phyloP scores from a whole-genome alignment of 495 filamentous ascomycete species.

The Acidiella bohemica region DNA sequence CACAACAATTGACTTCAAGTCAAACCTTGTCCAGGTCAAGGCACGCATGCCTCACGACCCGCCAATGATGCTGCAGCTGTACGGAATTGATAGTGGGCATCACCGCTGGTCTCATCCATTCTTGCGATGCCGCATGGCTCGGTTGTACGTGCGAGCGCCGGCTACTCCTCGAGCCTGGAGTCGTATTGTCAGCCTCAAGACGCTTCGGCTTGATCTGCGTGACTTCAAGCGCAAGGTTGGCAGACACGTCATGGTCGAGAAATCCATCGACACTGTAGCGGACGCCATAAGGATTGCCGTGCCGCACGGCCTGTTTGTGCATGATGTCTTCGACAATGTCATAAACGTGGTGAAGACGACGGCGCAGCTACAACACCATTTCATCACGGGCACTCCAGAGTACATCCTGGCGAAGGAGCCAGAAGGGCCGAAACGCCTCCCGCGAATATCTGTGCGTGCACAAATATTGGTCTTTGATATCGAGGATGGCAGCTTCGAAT shows the following conservation, averaged over 20 bases:
- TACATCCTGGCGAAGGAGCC: constrained; percentile 72
- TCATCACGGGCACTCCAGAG: constrained; percentile 72
- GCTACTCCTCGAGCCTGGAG: constrained; percentile 72
- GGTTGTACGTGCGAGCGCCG: constrained; percentile 76
- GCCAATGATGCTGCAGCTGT: constrained; percentile 76
- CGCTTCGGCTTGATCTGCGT: constrained; percentile 63
- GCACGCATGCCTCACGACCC: constrained; percentile 76
- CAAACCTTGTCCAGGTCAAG: constrained; percentile 72
- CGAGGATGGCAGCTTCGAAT: constrained; percentile 94
- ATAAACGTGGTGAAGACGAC: constrained; percentile 76
- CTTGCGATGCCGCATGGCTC: constrained; percentile 55
- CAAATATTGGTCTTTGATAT: constrained; percentile 77
- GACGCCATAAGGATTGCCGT: constrained; percentile 82
- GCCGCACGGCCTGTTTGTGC: constrained; percentile 85
- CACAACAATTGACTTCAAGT: constrained; percentile 67
- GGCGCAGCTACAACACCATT: constrained; percentile 80
- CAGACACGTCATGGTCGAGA: constrained; percentile 50
- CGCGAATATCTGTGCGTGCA: constrained; percentile 66
- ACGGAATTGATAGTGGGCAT: constrained; percentile 61
- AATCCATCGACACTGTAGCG: constrained; percentile 66
- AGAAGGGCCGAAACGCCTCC: constrained; percentile 71
- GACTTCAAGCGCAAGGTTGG: constrained; percentile 56
- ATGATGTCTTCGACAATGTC: constrained; percentile 84
- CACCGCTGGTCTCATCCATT: constrained; percentile 80
- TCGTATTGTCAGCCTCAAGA: constrained; percentile 68